A percentile compares a stretch with the other conserved stretches of the same genome.
These are phyloP conservation scores for Apiospora arundinis DNA, from an alignment of 2,329 filamentous ascomycete genomes.

Conservation along the genomic window DNA sequence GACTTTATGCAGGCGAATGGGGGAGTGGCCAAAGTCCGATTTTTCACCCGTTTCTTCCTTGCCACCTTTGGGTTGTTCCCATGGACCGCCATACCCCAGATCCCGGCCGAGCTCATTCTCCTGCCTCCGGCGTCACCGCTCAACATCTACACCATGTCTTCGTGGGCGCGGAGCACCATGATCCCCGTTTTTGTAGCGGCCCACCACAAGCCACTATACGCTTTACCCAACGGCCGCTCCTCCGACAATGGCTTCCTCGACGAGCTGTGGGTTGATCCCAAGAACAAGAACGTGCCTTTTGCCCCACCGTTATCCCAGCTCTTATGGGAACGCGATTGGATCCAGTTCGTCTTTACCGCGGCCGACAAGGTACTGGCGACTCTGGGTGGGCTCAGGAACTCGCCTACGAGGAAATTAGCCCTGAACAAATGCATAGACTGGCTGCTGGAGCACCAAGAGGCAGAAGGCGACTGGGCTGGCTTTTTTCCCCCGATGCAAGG, in stretches of 20 bases:
- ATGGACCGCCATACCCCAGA: slow-evolving; percentile 40
- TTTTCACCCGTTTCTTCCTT: slow-evolving; percentile 30
- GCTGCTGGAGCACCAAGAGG: slow-evolving; percentile 41
- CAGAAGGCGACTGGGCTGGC: slow-evolving; percentile 39
- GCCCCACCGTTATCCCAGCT: slow-evolving; percentile 6
- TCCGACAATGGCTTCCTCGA: slow-evolving; percentile 37
- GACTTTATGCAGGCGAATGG: slow-evolving; percentile 35
- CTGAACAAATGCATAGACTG: slow-evolving; percentile 35
- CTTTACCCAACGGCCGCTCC: slow-evolving; percentile 33
- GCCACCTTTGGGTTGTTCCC: slow-evolving; percentile 41
- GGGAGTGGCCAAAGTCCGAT: slow-evolving; percentile 39
- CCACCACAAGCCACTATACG: slow-evolving; percentile 39
- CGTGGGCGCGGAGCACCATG: slow-evolving; percentile 34
- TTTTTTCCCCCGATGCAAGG: slow-evolving; percentile 39
- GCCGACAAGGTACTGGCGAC: slow-evolving; percentile 1
- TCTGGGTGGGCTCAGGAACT: not conserved
- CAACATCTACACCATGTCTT: slow-evolving; percentile 41
- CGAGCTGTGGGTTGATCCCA: slow-evolving; percentile 39
- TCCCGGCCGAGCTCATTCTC: slow-evolving; percentile 42
- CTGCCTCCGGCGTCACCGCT: slow-evolving; percentile 36
- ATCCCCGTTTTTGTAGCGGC: slow-evolving; percentile 33
- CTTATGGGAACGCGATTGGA: not conserved
- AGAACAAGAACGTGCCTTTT: slow-evolving; percentile 22
- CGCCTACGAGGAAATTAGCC: slow-evolving; percentile 24
- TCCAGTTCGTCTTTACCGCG: not conserved